These are phyloP conservation scores for Hemileccinum impolitum DNA, from an alignment of 768 basidiomycete genomes.

Conservation along the genomic window DNA sequence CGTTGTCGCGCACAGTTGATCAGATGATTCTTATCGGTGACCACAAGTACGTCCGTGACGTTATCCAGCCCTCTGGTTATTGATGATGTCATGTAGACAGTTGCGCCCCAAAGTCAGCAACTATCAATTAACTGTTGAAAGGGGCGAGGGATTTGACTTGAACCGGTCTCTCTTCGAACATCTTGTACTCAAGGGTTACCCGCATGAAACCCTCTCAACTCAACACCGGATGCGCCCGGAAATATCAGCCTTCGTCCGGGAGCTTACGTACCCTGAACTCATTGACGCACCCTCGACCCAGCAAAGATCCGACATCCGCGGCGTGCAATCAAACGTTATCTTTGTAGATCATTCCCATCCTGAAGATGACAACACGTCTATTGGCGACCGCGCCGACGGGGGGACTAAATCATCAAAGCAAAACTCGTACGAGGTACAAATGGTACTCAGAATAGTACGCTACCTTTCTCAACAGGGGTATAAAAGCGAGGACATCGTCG, in stretches of 20 bases:
- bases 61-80: not conserved
- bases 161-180: constrained; percentile 69
- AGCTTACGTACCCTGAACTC: constrained; percentile 67
- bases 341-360: constrained; percentile 57
- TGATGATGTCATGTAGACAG: constrained; percentile 41
- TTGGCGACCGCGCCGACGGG: constrained; percentile 45
- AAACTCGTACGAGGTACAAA: constrained; percentile 55
- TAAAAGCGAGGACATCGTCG: constrained; percentile 55
- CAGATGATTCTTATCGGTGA: constrained; percentile 69
- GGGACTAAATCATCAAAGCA: constrained; percentile 53
- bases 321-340: constrained; percentile 55
- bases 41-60: constrained; percentile 50
- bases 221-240: constrained; percentile 78
- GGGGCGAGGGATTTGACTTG: constrained; percentile 63
- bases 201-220: constrained; percentile 49
- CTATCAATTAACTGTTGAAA: constrained; percentile 62
- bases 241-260: constrained; percentile 58
- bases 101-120: constrained; percentile 70
- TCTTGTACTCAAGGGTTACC: constrained; percentile 56
- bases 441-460: constrained; percentile 62
- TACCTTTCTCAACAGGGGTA: constrained; percentile 71
- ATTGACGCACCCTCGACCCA: constrained; percentile 49
- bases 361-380: constrained; percentile 44
- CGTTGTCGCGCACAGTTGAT: constrained; percentile 42
- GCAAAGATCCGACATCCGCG: constrained; percentile 48